phyloP scores from a whole-genome alignment of 2,329 filamentous ascomycete genomes.

The Ustulina deusta region DNA sequence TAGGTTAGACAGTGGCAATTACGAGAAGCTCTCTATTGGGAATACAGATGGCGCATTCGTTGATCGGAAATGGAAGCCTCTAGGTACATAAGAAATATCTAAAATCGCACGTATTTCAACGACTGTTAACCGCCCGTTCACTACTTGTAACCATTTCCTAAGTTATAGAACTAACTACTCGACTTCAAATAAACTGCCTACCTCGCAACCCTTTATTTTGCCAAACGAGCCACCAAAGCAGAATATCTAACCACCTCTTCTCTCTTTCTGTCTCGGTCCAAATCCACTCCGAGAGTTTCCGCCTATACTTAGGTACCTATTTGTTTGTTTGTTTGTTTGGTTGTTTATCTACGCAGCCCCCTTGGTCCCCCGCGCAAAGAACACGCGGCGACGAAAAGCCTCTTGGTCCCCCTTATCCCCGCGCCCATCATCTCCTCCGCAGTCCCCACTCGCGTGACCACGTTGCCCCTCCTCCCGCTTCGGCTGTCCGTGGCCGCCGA shows the following conservation, averaged over 20 bases:
- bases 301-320: too few species aligned
- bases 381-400: conserved; percentile 57
- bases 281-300: background rate
- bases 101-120: too few species aligned
- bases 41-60: background rate
- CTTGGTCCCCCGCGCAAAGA: conserved; percentile 62
- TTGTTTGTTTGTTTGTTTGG: background rate
- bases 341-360: background rate
- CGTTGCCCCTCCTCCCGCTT: background rate
- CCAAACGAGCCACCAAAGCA: too few species aligned
- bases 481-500: conserved; percentile 19
- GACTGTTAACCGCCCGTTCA: too few species aligned
- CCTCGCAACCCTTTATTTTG: background rate
- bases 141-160: too few species aligned
- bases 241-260: background rate
- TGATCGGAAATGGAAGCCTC: too few species aligned
- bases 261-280: background rate
- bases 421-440: conserved; percentile 5
- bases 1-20: background rate
- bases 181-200: background rate
- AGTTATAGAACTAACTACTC: too few species aligned
- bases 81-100: background rate
- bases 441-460: background rate
- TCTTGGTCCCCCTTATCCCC: conserved; percentile 43
- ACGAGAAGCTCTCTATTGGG: background rate